A percentile compares a stretch with the other conserved stretches of the same genome.
Conservation (phyloP, 139 green algal genomes). For the Helicosporidium sp. region DNA sequence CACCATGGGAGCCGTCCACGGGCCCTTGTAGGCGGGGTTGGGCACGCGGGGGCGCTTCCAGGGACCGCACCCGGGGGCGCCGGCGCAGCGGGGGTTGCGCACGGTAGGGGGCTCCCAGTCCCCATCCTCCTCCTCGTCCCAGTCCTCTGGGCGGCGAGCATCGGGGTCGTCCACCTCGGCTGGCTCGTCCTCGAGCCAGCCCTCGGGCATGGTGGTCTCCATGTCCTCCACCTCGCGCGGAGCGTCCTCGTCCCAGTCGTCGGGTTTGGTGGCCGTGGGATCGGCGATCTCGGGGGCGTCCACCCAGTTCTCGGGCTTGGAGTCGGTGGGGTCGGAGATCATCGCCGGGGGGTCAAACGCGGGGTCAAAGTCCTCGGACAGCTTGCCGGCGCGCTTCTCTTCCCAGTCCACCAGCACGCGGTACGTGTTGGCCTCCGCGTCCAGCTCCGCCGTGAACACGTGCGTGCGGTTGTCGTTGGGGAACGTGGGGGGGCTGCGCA, state of each 20-base stretch:
- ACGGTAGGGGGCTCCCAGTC: conserved; percentile 64
- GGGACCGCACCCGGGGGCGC: conserved; percentile 57
- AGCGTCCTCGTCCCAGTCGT: conserved; percentile 74
- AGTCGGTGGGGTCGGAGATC: conserved; percentile 62
- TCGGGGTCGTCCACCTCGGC: conserved; percentile 46
- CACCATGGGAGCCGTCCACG: conserved; percentile 56
- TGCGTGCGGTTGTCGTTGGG: conserved; percentile 38
- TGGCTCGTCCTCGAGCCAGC: conserved; percentile 82
- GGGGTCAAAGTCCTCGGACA: conserved; percentile 56
- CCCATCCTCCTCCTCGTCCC: conserved; percentile 87
- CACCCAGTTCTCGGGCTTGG: conserved; percentile 68
- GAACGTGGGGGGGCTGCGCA: conserved; percentile 43
- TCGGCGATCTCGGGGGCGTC: conserved; percentile 60
- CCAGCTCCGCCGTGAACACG: conserved; percentile 56
- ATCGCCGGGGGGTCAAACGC: conserved; percentile 54
- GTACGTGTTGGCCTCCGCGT: conserved; percentile 55
- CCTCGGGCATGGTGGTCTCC: conserved; percentile 59
- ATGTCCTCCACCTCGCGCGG: conserved; percentile 44
- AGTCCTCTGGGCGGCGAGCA: conserved; percentile 58
- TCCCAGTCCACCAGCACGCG: conserved; percentile 58
- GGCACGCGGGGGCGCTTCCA: conserved; percentile 60
- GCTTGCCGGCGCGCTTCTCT: conserved; percentile 28
- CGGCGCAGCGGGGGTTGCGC: conserved; percentile 53
- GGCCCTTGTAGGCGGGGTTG: conserved; percentile 85
- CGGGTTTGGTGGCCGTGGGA: conserved; percentile 57